A percentile compares a stretch with the other conserved stretches of the same genome.
These are phyloP conservation scores for Fusarium siculi DNA, from an alignment of 2,329 filamentous ascomycete genomes.

Conservation along the genomic window DNA sequence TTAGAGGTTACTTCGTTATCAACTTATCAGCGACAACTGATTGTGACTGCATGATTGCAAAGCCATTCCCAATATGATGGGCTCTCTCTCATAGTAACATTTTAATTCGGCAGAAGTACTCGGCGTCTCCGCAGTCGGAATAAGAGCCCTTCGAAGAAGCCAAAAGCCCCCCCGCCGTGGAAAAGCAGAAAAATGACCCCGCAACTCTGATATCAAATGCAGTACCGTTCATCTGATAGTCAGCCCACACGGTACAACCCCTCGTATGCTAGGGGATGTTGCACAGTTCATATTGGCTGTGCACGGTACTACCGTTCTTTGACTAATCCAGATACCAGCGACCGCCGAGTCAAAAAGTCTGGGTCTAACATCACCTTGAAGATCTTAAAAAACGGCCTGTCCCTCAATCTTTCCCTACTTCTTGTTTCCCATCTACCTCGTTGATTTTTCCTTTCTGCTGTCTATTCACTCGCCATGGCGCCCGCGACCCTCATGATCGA, in stretches of 20 bases:
- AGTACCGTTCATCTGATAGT: constrained; percentile 29
- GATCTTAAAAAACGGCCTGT: constrained; percentile 32
- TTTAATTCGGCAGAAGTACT: constrained; percentile 16
- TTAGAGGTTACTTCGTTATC: constrained; percentile 25
- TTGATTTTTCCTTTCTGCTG: constrained; percentile 7
- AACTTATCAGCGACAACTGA: constrained; percentile 20
- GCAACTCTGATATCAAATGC: constrained; percentile 41
- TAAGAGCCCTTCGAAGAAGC: constrained; percentile 36
- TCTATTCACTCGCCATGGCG: constrained; percentile 53
- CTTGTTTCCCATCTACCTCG: neutral
- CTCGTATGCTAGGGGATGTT: neutral
- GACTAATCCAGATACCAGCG: constrained; percentile 42
- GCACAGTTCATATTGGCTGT: constrained; percentile 32
- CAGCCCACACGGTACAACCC: constrained; percentile 26
- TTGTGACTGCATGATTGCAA: constrained; percentile 17
- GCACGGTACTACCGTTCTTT: constrained; percentile 34
- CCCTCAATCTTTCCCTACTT: constrained; percentile 5
- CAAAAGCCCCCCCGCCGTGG: constrained; percentile 34
- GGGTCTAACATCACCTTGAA: constrained; percentile 28
- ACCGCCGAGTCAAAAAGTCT: constrained; percentile 37
- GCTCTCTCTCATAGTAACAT: constrained; percentile 7
- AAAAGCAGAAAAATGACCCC: constrained; percentile 44
- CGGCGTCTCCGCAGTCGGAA: constrained; percentile 46
- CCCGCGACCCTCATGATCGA: constrained; percentile 66
- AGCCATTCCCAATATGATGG: constrained; percentile 29